Conservation (phyloP, 306 rosid species). For the Castanospermum australe region DNA sequence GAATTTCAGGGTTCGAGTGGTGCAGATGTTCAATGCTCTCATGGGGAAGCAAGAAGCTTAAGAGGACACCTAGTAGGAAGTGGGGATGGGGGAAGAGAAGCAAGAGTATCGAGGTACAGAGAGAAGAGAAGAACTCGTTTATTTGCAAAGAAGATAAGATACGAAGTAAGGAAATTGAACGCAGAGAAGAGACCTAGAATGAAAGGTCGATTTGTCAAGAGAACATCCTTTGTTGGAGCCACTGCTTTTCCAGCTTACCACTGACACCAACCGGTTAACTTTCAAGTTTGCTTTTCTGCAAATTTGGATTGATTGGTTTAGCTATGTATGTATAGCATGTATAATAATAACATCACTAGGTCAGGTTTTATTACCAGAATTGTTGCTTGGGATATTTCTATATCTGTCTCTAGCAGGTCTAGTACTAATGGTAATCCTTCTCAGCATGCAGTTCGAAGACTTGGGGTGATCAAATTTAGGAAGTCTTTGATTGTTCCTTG, state of each 20-base stretch:
- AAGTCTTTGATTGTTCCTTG: not conserved
- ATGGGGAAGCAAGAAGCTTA: conserved; percentile 26
- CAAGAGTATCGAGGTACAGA: conserved; percentile 89
- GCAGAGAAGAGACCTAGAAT: conserved; percentile 96
- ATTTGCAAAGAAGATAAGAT: conserved; percentile 88
- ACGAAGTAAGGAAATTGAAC: conserved; percentile 85
- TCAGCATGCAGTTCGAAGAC: not conserved
- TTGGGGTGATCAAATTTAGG: conserved; percentile 26
- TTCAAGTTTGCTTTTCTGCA: conserved; percentile 45
- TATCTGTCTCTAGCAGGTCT: conserved; percentile 20
- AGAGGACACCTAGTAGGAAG: conserved; percentile 25
- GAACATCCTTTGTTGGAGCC: conserved; percentile 47
- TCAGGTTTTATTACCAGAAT: conserved; percentile 4
- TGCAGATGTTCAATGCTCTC: conserved; percentile 16
- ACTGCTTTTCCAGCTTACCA: conserved; percentile 23
- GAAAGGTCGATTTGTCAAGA: conserved; percentile 92
- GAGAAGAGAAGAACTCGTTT: conserved; percentile 83
- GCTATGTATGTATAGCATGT: conserved; percentile 3
- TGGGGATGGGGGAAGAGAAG: conserved; percentile 71
- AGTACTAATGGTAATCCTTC: conserved; percentile 4
- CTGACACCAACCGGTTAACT: conserved; percentile 17
- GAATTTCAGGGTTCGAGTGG: conserved; percentile 33
- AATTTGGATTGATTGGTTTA: conserved; percentile 31
- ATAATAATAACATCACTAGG: not conserved
- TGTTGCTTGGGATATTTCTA: conserved; percentile 11